Conservation (phyloP, 2,329 filamentous ascomycete species). For the Orbilia javanica region DNA sequence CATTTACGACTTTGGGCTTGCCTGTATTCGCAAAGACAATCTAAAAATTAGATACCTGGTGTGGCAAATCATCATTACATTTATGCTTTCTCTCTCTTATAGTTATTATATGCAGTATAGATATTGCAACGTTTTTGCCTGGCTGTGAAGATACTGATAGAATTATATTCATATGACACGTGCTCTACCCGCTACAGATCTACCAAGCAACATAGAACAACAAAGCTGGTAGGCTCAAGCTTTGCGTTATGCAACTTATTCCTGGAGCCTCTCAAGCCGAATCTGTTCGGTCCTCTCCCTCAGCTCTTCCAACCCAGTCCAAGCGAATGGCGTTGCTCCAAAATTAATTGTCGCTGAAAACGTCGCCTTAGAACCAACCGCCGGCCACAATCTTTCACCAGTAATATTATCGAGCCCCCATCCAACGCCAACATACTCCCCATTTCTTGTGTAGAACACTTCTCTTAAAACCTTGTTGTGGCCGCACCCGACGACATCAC, state of each 20-base stretch:
- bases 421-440: slow-evolving; percentile 20
- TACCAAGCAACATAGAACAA: too few species aligned
- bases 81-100: neutral
- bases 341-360: slow-evolving; percentile 42
- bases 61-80: too few species aligned
- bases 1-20: slow-evolving; percentile 10
- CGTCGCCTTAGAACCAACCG: slow-evolving; percentile 30
- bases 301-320: slow-evolving; percentile 38
- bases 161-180: too few species aligned
- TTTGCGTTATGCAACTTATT: neutral
- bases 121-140: too few species aligned
- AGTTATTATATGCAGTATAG: too few species aligned
- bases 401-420: slow-evolving; percentile 17
- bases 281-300: neutral
- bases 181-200: too few species aligned
- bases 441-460: slow-evolving; percentile 50
- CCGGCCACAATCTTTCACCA: slow-evolving; percentile 42
- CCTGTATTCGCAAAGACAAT: slow-evolving; percentile 21
- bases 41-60: slow-evolving; percentile 10
- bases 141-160: too few species aligned
- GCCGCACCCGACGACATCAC: slow-evolving; percentile 46
- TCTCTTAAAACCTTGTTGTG: slow-evolving; percentile 18
- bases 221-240: too few species aligned
- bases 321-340: slow-evolving; percentile 33
- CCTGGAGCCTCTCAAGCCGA: neutral